Conservation (phyloP, 495 filamentous ascomycete genomes). For the Penicillium waksmanii region DNA sequence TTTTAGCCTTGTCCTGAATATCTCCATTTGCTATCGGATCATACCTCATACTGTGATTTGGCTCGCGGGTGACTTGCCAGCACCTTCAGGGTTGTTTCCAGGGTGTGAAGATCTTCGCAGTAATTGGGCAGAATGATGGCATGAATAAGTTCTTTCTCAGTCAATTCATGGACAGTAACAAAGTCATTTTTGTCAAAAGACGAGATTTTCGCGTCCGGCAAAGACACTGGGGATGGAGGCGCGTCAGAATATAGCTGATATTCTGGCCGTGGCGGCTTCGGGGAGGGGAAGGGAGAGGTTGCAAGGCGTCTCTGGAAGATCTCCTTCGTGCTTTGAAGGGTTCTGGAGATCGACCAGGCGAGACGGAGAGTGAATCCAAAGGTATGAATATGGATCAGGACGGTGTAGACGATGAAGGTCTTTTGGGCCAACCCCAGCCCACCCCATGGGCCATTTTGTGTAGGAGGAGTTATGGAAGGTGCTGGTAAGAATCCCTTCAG, state of each 20-base stretch:
- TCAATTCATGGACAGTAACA: slow-evolving; percentile 8
- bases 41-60: slow-evolving; percentile 65
- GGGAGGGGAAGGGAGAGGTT: slow-evolving; percentile 5
- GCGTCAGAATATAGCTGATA: slow-evolving; percentile 12
- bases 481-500: slow-evolving; percentile 26
- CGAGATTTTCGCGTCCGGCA: not conserved
- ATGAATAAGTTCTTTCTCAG: slow-evolving; percentile 51
- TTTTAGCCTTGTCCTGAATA: not conserved
- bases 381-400: slow-evolving; percentile 36
- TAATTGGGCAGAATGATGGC: slow-evolving; percentile 73
- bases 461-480: slow-evolving; percentile 9
- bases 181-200: not conserved
- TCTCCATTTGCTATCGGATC: slow-evolving; percentile 17
- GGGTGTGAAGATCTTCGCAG: slow-evolving; percentile 66
- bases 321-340: slow-evolving; percentile 25
- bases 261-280: slow-evolving; percentile 3
- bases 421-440: slow-evolving; percentile 32
- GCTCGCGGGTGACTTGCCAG: slow-evolving; percentile 67
- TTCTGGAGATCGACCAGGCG: slow-evolving; percentile 30
- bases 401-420: slow-evolving; percentile 37
- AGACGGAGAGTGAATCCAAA: slow-evolving; percentile 37
- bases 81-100: slow-evolving; percentile 66
- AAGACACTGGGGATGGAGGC: slow-evolving; percentile 15
- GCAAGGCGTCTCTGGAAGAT: slow-evolving; percentile 30
- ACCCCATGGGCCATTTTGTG: slow-evolving; percentile 17